These are phyloP conservation scores for Teratosphaeria nubilosa DNA, from an alignment of 2,329 filamentous ascomycete genomes.

Conservation along the genomic window DNA sequence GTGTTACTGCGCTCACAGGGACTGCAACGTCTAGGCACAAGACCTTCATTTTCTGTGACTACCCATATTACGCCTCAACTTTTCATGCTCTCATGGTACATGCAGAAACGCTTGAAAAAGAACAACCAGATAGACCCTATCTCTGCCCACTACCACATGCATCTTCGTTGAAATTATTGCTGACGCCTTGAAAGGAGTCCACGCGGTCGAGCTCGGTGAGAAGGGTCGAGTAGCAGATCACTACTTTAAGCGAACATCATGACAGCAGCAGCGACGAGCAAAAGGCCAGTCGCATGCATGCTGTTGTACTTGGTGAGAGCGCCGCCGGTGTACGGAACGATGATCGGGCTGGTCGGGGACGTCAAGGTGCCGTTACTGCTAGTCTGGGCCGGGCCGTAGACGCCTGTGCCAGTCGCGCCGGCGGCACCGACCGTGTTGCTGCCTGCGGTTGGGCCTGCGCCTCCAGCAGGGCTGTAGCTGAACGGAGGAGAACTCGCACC, in stretches of 20 bases:
- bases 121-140: neutral
- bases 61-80: neutral
- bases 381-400: neutral
- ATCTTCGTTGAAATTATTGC: neutral
- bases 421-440: neutral
- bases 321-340: neutral
- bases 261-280: neutral
- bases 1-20: neutral
- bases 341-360: neutral
- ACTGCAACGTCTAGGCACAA: neutral
- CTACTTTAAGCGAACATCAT: neutral
- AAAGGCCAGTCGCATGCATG: neutral
- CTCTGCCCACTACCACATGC: neutral
- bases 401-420: neutral
- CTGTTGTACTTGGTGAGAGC: neutral
- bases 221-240: neutral
- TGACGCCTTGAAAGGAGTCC: neutral
- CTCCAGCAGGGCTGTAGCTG: neutral
- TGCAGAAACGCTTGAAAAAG: neutral
- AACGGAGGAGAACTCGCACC: neutral
- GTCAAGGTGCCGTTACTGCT: neutral
- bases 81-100: neutral
- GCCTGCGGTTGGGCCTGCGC: neutral
- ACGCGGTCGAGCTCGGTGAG: neutral
- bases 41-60: neutral